These are phyloP conservation scores for Fusarium mexicanum DNA, from an alignment of 2,329 filamentous ascomycete species.

Conservation along the genomic window DNA sequence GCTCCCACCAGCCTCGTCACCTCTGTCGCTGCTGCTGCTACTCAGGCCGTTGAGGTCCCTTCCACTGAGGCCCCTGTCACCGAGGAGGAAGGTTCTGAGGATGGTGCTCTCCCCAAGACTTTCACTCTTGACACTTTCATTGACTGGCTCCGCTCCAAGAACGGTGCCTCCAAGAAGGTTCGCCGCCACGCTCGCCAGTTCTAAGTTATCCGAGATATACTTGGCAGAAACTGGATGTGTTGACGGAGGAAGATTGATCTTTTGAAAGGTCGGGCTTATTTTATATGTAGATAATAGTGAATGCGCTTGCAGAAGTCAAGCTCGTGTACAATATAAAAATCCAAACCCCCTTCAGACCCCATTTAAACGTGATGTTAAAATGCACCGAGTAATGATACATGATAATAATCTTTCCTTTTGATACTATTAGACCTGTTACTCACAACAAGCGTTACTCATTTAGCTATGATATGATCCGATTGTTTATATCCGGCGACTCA, in stretches of 20 bases:
- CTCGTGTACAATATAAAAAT: not conserved
- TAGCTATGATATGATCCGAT: not conserved
- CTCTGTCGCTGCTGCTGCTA: not conserved
- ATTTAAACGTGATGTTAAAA: not conserved
- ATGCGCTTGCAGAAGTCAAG: not conserved
- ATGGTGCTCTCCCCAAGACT: conserved; percentile 32
- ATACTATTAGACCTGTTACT: accelerated
- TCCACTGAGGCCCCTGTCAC: not conserved
- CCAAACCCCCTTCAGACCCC: accelerated
- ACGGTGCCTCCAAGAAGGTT: conserved; percentile 16
- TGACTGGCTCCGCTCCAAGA: conserved; percentile 21
- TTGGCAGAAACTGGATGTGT: accelerated
- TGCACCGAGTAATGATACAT: no score
- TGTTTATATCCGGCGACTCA: accelerated
- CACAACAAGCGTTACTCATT: not conserved
- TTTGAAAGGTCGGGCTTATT: not conserved
- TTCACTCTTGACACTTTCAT: conserved; percentile 41
- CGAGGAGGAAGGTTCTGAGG: not conserved
- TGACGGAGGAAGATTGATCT: not conserved
- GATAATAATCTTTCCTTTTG: not conserved
- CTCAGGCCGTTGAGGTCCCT: not conserved
- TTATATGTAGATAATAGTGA: conserved; percentile 7
- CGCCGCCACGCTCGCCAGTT: conserved; percentile 38
- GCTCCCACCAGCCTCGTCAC: not conserved
- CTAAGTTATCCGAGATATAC: conserved; percentile 1